Conservation (phyloP, 2,329 filamentous ascomycete genomes). For the Fusarium sp. region DNA sequence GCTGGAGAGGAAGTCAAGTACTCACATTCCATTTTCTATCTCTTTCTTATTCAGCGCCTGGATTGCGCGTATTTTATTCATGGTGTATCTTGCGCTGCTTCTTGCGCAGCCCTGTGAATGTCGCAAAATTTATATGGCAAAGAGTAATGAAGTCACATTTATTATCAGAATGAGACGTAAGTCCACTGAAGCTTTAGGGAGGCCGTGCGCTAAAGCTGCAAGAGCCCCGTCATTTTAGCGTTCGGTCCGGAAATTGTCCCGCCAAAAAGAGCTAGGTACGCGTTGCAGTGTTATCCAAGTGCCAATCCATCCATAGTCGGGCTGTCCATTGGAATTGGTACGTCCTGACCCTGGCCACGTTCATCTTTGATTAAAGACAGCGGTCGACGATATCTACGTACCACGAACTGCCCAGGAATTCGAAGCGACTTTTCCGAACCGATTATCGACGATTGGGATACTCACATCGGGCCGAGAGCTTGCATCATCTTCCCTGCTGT, state of each 20-base stretch:
- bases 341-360: conserved; percentile 37
- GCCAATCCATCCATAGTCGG: neutral
- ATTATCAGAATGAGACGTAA: conserved; percentile 17
- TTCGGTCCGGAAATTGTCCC: no score
- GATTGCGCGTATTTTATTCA: conserved; percentile 95
- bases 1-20: conserved; percentile 22
- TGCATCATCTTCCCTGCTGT: neutral
- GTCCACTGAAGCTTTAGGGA: conserved; percentile 24
- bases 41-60: conserved; percentile 94
- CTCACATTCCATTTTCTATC: conserved; percentile 84
- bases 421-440: conserved; percentile 11
- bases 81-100: conserved; percentile 50
- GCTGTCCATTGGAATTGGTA: conserved; percentile 13
- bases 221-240: no score
- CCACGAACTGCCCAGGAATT: neutral
- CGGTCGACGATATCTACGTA: conserved; percentile 34
- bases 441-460: conserved; percentile 1
- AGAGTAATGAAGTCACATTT: conserved; percentile 16
- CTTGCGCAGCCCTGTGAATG: neutral
- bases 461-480: conserved; percentile 6
- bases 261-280: no score
- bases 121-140: neutral
- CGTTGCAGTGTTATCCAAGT: conserved; percentile 11
- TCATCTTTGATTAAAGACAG: conserved; percentile 37
- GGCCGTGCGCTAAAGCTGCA: conserved; percentile 28